These are phyloP conservation scores for Tetraselmis chui DNA, from an alignment of 139 green algal genomes.

Conservation along the genomic window DNA sequence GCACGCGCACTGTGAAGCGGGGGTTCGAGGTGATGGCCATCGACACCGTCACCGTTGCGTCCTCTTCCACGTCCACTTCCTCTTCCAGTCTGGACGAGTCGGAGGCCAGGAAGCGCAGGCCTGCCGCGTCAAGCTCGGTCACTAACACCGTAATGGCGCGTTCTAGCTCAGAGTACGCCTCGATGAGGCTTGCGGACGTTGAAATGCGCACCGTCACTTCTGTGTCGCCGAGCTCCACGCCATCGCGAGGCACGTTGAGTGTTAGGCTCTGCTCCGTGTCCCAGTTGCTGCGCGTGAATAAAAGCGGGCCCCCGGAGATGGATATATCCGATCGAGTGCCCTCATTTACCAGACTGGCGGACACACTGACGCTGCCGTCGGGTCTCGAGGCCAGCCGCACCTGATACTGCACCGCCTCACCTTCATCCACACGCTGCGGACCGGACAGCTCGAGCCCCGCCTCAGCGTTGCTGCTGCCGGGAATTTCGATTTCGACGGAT, in stretches of 20 bases:
- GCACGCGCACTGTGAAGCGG: not conserved
- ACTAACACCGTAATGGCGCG: not conserved
- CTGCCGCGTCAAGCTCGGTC: not conserved
- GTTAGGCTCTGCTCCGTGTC: not conserved
- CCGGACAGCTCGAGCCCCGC: not conserved
- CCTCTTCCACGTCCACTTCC: not conserved
- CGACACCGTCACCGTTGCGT: not conserved
- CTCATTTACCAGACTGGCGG: not conserved
- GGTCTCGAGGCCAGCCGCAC: not conserved
- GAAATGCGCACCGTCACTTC: not conserved
- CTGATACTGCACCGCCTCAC: not conserved
- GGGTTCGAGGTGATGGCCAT: not conserved
- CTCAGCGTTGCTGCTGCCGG: not conserved
- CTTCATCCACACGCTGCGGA: not conserved
- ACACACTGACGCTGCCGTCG: not conserved
- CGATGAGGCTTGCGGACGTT: not conserved
- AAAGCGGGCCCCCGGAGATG: not conserved
- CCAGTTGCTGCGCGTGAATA: not conserved
- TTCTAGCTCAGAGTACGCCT: not conserved
- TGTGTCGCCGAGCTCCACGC: not conserved
- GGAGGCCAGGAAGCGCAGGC: not conserved
- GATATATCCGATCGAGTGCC: not conserved
- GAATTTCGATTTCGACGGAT: too few species aligned
- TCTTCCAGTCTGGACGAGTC: not conserved
- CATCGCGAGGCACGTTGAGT: not conserved